Base-by-base conservation (phyloP, 2,329 filamentous ascomycete species). In the Fulvia fulva region DNA sequence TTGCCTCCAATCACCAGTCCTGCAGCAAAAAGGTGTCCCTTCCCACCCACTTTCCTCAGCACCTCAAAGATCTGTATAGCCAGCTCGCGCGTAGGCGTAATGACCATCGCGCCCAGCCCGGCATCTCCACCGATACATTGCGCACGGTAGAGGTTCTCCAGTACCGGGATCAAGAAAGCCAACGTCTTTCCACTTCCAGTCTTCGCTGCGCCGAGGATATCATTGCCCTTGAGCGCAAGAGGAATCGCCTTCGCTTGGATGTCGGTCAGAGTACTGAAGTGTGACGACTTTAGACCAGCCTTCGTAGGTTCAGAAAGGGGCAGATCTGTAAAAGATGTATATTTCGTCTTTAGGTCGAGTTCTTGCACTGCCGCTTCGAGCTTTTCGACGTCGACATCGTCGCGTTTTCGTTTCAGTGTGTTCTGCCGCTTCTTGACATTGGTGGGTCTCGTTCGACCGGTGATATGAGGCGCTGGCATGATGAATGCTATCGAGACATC, bases 31-130 rank as follows among this genome's bases (percentile, higher is more conserved):
- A 85, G 81, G 74, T 99, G 93, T 58, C 79, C 79, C 63, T 93
- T 86, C 57, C 90, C 84, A 46, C 94, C 94, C 58, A 99, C 85
- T 74, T 96, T 96, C 61, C 90, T 83, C 67, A 99, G 76, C 0
- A 97, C 93, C 58, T 97, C 89, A 71, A 97, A 99, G 61, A 96
- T 99, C 75, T 99, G 94, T 41, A 95, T 94, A 0, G 94, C 93
- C 56, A 99, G 81, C 77, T 99, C 94, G 70, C 94, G 87, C 7
- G 94, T 99, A 0, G 94, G 94, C 0, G 92, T 93, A 55, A 99
- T 87, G 64, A 99, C 90, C 63, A 99, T 82, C 4, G 94, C 94
- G 8, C 93, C 93, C 28, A 99, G 80, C 0, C 94, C 94, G 45
- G 79, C 79, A 76, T 99, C 94, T 67, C 87, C 83, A 68, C 96